A percentile compares a stretch with the other conserved stretches of the same genome.
Conservation (phyloP, 441 rosid species). For the Populus hybrid region DNA sequence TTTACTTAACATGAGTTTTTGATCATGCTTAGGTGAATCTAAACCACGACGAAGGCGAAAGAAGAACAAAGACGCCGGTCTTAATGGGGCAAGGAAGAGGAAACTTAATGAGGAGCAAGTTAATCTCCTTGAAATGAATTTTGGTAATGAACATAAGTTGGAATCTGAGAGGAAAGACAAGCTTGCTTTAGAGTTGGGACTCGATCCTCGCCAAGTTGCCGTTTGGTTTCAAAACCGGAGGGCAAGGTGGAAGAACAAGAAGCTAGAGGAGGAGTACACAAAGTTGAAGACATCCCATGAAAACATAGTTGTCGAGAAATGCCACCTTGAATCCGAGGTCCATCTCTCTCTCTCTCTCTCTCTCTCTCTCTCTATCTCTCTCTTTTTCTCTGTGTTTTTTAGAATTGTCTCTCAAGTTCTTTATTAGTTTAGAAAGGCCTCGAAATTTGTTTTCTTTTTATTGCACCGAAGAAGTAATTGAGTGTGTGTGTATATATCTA, state of each 20-base stretch:
- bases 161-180: constrained; percentile 80
- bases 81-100: constrained; percentile 48
- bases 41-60: constrained; percentile 55
- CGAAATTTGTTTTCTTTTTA: background rate
- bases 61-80: constrained; percentile 41
- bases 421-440: background rate
- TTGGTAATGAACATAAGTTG: constrained; percentile 67
- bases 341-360: background rate
- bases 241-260: constrained; percentile 86
- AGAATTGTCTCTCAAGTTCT: background rate
- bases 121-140: constrained; percentile 54
- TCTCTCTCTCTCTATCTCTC: background rate
- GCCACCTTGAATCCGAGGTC: constrained; percentile 77
- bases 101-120: constrained; percentile 69
- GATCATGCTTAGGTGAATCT: constrained; percentile 32
- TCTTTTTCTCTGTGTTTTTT: background rate
- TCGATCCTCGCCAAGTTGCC: constrained; percentile 86
- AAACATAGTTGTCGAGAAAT: constrained; percentile 44
- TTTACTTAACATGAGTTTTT: background rate
- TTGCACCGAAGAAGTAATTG: background rate
- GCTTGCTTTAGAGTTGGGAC: constrained; percentile 70
- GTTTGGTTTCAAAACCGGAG: constrained; percentile 92
- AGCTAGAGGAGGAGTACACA: constrained; percentile 68
- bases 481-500: background rate
- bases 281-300: constrained; percentile 53